Evolutionary conservation across 2,329 filamentous ascomycete species (phyloP), one percentile per base, ranked within the genome.

Genomic region (Periconia sp.): DNA sequence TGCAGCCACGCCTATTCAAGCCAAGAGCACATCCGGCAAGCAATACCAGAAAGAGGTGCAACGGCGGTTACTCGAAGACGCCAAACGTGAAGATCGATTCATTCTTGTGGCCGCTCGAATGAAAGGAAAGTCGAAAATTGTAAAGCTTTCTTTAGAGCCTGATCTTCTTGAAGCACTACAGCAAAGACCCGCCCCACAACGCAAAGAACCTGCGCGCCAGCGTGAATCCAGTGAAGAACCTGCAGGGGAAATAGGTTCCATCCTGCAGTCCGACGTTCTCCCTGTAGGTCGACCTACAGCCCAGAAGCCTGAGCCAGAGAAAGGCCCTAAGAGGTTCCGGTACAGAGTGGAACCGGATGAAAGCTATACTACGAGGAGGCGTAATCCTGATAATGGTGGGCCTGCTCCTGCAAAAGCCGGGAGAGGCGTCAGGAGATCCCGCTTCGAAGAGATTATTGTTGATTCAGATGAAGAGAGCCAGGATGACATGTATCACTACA

Each of bases 11-110:
- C 49, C 64, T 59, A 50, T 66, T 55, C 53, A 72, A 55, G 71
- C 58, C 7, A 78, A 76, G 61, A 79, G 70, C 42, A 72, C 74
- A 23, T 74, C 77, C 10, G 77, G 77, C 10, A 71, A 76, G 45
- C 75, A 81, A 51, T 81, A 78, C 52, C 74, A 78, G 54, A 76
- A 76, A 49, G 74, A 79, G 57, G 73, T 79, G 44, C 73, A 80
- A 68, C 78, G 60, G 65, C 76, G 68, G 64, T 71, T 72, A 14
- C 58, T 75, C 10, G 72, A 76, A 3, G 70, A 75, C n/a, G 74
- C 74, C 1, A 72, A 69, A 55, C 74, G 72, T 13, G 73, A 78
- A 23, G 77, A 78, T 30, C 70, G 77, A 0, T 79, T 73, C 51
- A 76, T 79, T 47, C 69, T 77, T 51, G 71, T 79, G n/a, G 72